Conservation (phyloP, 345 rosid species). For the Pistacia integerrima region DNA sequence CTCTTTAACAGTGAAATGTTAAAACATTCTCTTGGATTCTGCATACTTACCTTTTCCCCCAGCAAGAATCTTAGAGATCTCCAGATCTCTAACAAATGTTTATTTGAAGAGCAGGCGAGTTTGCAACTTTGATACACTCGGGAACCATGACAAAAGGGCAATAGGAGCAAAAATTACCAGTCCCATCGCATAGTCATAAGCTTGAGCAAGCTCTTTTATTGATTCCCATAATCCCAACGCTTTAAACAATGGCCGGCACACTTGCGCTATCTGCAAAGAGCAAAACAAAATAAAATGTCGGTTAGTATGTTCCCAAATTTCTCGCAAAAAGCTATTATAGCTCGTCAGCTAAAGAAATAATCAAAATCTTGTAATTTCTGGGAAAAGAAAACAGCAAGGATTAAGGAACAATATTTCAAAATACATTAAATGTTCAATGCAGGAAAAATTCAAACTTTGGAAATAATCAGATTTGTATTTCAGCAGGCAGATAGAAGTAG, state of each 20-base stretch:
- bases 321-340: too few species aligned
- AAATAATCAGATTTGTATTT: too few species aligned
- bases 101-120: conserved; percentile 90
- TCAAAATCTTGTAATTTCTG: too few species aligned
- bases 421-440: too few species aligned
- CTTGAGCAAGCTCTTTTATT: conserved; percentile 83
- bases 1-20: too few species aligned
- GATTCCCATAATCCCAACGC: conserved; percentile 75
- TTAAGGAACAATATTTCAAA: too few species aligned
- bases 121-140: conserved; percentile 84
- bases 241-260: conserved; percentile 48
- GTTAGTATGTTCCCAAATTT: not conserved
- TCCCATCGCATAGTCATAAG: conserved; percentile 84
- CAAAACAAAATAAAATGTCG: not conserved
- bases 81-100: conserved; percentile 90
- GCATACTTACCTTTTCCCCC: conserved; percentile 52
- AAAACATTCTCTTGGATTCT: too few species aligned
- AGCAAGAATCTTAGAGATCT: conserved; percentile 79
- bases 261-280: conserved; percentile 71
- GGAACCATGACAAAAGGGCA: conserved; percentile 82
- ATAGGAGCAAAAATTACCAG: conserved; percentile 63
- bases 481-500: too few species aligned
- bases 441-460: too few species aligned
- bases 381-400: too few species aligned
- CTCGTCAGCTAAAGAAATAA: too few species aligned